A percentile compares a stretch with the other conserved stretches of the same genome.
Evolutionary conservation across 2,329 filamentous ascomycete genomes (phyloP).

Genomic region (Cordyceps militaris): DNA sequence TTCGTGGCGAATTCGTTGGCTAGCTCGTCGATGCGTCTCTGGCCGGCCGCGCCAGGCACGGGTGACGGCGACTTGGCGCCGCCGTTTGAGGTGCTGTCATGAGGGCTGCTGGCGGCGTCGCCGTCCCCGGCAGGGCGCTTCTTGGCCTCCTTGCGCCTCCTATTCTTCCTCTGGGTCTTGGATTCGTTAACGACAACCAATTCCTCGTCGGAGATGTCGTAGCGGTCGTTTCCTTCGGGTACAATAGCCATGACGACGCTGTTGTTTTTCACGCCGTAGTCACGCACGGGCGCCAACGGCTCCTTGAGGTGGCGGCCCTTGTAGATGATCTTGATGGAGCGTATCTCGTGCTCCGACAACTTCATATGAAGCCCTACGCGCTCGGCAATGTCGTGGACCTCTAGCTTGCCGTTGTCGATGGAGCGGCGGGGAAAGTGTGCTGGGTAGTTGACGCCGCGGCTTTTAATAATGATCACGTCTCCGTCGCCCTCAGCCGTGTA

Average conservation of each 20-base stretch:
- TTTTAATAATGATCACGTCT: slow-evolving; percentile 64
- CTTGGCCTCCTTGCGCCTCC: slow-evolving; percentile 38
- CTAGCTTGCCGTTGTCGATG: slow-evolving; percentile 66
- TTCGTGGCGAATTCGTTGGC: slow-evolving; percentile 55
- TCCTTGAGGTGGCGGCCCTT: slow-evolving; percentile 67
- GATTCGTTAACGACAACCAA: slow-evolving; percentile 42
- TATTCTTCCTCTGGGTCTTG: slow-evolving; percentile 23
- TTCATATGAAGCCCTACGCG: slow-evolving; percentile 62
- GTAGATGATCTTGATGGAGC: slow-evolving; percentile 61
- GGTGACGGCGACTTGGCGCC: slow-evolving; percentile 19
- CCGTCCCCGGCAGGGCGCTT: slow-evolving; percentile 26
- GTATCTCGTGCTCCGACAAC: slow-evolving; percentile 44
- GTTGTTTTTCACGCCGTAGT: slow-evolving; percentile 56
- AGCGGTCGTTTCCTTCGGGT: slow-evolving; percentile 31
- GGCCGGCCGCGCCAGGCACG: slow-evolving; percentile 28
- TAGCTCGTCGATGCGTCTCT: slow-evolving; percentile 60
- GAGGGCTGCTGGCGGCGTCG: slow-evolving; percentile 37
- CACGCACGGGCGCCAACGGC: slow-evolving; percentile 47
- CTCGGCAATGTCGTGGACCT: slow-evolving; percentile 57
- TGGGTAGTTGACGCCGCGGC: slow-evolving; percentile 58
- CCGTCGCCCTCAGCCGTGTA: slow-evolving; percentile 43
- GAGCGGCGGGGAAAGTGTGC: slow-evolving; percentile 68
- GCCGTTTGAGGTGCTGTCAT: slow-evolving; percentile 36
- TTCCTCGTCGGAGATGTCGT: slow-evolving; percentile 35
- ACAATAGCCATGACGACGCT: slow-evolving; percentile 49